phyloP scores from a whole-genome alignment of 176 grass and related monocot species.

The Rhynchospora breviuscula region DNA sequence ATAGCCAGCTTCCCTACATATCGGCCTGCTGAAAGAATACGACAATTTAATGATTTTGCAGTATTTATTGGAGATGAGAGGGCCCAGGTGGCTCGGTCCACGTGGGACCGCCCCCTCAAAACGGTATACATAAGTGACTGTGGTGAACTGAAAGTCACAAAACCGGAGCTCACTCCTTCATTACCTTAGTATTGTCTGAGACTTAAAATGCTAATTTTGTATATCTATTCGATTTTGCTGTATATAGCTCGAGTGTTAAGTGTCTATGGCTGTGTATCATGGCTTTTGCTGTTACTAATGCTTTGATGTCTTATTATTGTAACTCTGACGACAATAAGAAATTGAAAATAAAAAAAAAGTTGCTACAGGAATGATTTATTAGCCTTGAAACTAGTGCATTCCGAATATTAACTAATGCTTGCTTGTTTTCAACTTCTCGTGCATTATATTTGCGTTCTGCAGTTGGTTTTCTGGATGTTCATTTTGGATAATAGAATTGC shows the following conservation, averaged over 20 bases:
- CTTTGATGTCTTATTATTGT: not conserved
- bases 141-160: constrained; percentile 79
- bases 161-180: constrained; percentile 69
- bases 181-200: constrained; percentile 45
- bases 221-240: constrained; percentile 5
- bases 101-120: constrained; percentile 85
- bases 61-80: constrained; percentile 80
- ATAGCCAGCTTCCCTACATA: constrained; percentile 83
- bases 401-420: not conserved
- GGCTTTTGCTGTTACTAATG: not conserved
- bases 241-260: constrained; percentile 10
- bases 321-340: constrained; percentile 7
- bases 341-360: not conserved
- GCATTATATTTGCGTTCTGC: not conserved
- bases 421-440: not conserved
- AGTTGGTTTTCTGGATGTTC: not conserved
- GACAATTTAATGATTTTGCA: constrained; percentile 71
- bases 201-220: constrained; percentile 8
- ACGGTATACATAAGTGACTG: constrained; percentile 85
- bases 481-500: not conserved
- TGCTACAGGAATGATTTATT: not conserved
- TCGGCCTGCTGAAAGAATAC: constrained; percentile 74
- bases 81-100: constrained; percentile 65
- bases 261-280: not conserved
- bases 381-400: not conserved